Conservation (phyloP, 129 eudicot genomes). For the Arctium minus region DNA sequence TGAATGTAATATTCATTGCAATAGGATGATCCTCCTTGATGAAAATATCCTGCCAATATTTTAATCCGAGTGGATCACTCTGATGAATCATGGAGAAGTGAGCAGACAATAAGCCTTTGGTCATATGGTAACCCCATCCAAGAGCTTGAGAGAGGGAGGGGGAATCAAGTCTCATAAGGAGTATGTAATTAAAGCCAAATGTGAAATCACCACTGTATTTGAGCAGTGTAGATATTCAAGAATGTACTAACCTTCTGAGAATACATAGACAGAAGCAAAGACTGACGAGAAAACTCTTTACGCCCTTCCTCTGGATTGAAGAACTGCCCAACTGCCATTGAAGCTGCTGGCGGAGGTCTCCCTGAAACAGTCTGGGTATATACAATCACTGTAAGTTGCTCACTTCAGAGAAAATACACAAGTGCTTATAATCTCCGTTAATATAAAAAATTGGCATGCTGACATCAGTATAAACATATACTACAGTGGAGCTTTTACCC, state of each 20-base stretch:
- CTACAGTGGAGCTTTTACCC: neutral
- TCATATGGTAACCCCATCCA: neutral
- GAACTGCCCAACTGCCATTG: constrained; percentile 99
- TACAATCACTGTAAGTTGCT: constrained; percentile 29
- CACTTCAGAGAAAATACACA: neutral
- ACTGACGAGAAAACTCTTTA: constrained; percentile 44
- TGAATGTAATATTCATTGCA: constrained; percentile 59
- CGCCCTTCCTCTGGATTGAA: constrained; percentile 71
- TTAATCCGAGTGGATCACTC: constrained; percentile 17
- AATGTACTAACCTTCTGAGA: constrained; percentile 53
- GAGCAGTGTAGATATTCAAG: neutral
- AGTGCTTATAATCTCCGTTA: neutral
- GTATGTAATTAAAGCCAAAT: neutral
- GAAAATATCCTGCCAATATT: constrained; percentile 51
- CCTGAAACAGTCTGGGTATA: constrained; percentile 88
- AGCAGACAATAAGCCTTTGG: neutral
- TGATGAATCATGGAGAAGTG: constrained; percentile 5
- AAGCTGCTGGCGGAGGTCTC: constrained; percentile 98
- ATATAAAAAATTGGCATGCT: constrained; percentile 3
- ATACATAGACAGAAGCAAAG: constrained; percentile 54
- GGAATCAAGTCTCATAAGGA: neutral
- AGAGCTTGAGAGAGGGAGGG: neutral
- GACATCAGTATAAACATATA: neutral
- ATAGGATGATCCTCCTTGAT: constrained; percentile 95
- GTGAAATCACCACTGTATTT: neutral